Percentiles rank a stretch among this genome's conserved stretches.
These are phyloP conservation scores for Penicillium sp. DNA, from an alignment of 2,329 filamentous ascomycete species.

Conservation along the genomic window DNA sequence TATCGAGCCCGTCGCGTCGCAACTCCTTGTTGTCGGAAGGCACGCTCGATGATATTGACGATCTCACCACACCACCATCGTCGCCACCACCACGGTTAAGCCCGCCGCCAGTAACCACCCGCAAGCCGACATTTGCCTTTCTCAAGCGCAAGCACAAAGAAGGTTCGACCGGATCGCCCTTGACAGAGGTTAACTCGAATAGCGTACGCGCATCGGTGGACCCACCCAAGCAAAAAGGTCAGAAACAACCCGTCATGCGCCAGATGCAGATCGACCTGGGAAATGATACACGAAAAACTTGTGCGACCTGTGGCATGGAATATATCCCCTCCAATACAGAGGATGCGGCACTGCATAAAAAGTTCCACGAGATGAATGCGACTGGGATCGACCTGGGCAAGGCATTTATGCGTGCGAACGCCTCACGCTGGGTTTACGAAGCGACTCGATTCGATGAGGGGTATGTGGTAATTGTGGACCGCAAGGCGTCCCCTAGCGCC, in stretches of 20 bases:
- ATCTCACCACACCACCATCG: constrained; percentile 51
- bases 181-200: constrained; percentile 48
- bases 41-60: constrained; percentile 40
- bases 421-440: constrained; percentile 52
- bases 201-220: constrained; percentile 42
- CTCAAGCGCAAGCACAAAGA: constrained; percentile 47
- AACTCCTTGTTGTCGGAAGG: constrained; percentile 46
- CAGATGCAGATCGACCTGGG: constrained; percentile 63
- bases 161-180: constrained; percentile 29
- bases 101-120: constrained; percentile 42
- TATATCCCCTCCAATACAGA: constrained; percentile 62
- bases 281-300: constrained; percentile 54
- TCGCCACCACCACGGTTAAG: constrained; percentile 49
- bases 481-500: constrained; percentile 51
- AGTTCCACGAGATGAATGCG: constrained; percentile 61
- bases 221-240: constrained; percentile 34
- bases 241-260: constrained; percentile 42
- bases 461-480: constrained; percentile 58
- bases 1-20: constrained; percentile 48
- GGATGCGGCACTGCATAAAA: constrained; percentile 61
- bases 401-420: constrained; percentile 53
- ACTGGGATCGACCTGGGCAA: constrained; percentile 61
- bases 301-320: constrained; percentile 62
- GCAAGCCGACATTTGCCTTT: constrained; percentile 52
- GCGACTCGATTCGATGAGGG: constrained; percentile 48